Base-by-base conservation (phyloP, 768 basidiomycete genomes). In the Rhizopogon vesiculosus region DNA sequence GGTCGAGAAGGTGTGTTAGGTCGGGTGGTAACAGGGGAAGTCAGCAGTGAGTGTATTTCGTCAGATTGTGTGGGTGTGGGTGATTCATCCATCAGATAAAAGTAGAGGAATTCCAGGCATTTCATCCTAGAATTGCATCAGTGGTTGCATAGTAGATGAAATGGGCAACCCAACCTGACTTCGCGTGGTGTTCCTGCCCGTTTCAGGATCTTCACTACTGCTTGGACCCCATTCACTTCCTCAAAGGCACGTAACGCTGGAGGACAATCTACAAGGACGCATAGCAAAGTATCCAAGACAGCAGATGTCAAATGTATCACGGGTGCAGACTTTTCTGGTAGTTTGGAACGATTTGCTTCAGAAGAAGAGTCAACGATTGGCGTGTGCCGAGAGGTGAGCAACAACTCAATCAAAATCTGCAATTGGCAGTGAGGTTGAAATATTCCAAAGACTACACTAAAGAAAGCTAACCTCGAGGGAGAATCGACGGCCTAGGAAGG, bases 91-190 rank as follows among this genome's bases (percentile, higher is more conserved):
- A 96, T 76, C 7, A 98, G 78, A 68, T 98, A 98, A 69, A 95
- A 97, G 69, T 96, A 96, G 15, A 98, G 73, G 63, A 97, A 94
- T 66, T 97, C 95, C 16, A 98, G 77, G 59, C 93, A 96, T 74
- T 96, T 96, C 89, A 97, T 96, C 62, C 94, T 96, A 62, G 19
- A 38, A 43, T 42, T 40, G 38, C 7, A 16, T 71, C 38, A 45
- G 45, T 39, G 18, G 16, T 46, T 8, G 12, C 28, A 44, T 10
- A 22, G 16, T 7, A 15, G 42, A 69, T 76, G 29, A 58, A 87
- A 87, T 85, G 69, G 53, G 89, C 83, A 18, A 71, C 82, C 33
- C 56, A 95, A 22, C 94, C 91, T 76, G 55, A 95, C 89, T 74
- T 91, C 90, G 46, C 91, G 82, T n/a, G 89, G 86, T 7, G 91